Base-by-base conservation (phyloP, 2,329 filamentous ascomycete species). In the Sporothrix brasiliensis region DNA sequence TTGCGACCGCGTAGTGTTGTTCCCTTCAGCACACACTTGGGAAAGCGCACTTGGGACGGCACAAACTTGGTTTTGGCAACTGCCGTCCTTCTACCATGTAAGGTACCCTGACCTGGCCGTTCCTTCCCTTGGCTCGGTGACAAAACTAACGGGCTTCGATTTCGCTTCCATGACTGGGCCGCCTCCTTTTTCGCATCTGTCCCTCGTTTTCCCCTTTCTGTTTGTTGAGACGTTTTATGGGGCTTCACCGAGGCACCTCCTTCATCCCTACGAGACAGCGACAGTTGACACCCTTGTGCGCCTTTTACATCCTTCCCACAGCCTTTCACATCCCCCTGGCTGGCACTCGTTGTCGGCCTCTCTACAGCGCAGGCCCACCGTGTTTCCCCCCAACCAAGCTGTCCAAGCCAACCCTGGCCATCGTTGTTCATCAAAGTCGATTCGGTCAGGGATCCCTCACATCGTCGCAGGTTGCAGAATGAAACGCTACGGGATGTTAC, bases 401-500 rank as follows among this genome's bases (percentile, higher is more conserved):
- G 44, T 50, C 21, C 41, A 50, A 30, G 41, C 41, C 58, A 65
- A n/a, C 21, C 60, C 60, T 65, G 60, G 60, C 44, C 47, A 66
- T 66, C 63, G 47, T 47, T 21, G 63, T 47, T 21, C 19, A 39
- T 66, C 27, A 27, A 21, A 11, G 39, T 34, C 34, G 34, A 34
- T 34, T 7, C 1, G 50, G 30, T 34, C 49, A 44, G 19, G n/a
- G 30, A 44, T 16, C 27, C 24, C 50, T 56, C 39, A 34, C 34
- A 30, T 68, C 21, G 66, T 44, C 66, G 50, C 66, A 68, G 39
- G 54, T 50, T 68, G 41, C 66, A 56, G 21, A 56, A 60, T 68
- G 53, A 49, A 56, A 68, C 67, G n/a, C 67, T 68, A 24, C 39
- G 34, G 21, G 34, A 39, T 47, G 21, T 27, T 63, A n/a, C 58